phyloP scores from a whole-genome alignment of 306 rosid species.

The cucumber (Cucumis sativus) region Cucumber_9930_V3 NC_026660.2:23178501-23179000 shows the following conservation, averaged over 20 bases:
- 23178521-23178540: conserved; percentile 86
- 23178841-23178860: not conserved
- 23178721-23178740: not conserved
- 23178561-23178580: not conserved
- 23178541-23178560: conserved; percentile 59
- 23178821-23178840: not conserved
- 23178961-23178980: not conserved
- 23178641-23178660: not conserved
- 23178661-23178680: not conserved
- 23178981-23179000: not conserved
- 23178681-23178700: not conserved
- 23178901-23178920: not conserved
- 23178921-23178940: not conserved
- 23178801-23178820: not conserved
- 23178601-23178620: not conserved
- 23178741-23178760: not conserved
- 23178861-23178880: not conserved
- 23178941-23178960: not conserved
- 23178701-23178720: not conserved
- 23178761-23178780: not conserved
- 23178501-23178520: conserved; percentile 87
- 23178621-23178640: not conserved
- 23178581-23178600: not conserved
- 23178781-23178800: not conserved
- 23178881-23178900: not conserved